A percentile compares a stretch with the other conserved stretches of the same genome.
Evolutionary conservation across 306 rosid species (phyloP).

Genomic region (Astragalus membranaceus): DNA sequence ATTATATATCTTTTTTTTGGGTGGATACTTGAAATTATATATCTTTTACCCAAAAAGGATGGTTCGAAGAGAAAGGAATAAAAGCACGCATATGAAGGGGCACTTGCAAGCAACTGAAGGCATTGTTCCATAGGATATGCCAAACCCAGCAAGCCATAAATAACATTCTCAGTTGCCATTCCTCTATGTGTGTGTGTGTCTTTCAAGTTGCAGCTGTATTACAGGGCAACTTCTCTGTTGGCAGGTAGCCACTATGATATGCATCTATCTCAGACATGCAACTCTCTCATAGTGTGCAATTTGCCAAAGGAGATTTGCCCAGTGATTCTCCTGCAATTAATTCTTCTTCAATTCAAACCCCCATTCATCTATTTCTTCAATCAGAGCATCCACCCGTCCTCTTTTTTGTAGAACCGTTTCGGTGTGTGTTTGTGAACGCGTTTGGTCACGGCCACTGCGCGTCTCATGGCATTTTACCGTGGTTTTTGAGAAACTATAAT

Average conservation of each 20-base stretch:
- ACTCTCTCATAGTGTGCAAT: slow-evolving; percentile 17
- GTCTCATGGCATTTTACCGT: too few relatives aligned
- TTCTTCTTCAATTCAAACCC: background rate
- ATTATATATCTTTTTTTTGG: background rate
- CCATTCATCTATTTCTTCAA: background rate
- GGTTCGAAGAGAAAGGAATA: slow-evolving; percentile 23
- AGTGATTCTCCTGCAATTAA: slow-evolving; percentile 40
- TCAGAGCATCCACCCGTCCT: background rate
- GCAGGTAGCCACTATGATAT: slow-evolving; percentile 39
- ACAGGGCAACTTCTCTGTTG: slow-evolving; percentile 60
- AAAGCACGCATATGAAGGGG: slow-evolving; percentile 21
- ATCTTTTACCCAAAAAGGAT: background rate
- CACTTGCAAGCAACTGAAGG: slow-evolving; percentile 9
- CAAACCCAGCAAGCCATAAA: slow-evolving; percentile 23
- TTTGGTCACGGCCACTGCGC: too few relatives aligned
- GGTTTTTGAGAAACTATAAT: too few relatives aligned
- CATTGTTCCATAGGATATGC: slow-evolving; percentile 54
- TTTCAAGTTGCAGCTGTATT: slow-evolving; percentile 36
- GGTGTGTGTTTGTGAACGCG: too few relatives aligned
- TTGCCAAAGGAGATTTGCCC: slow-evolving; percentile 87
- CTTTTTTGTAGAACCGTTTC: too few relatives aligned
- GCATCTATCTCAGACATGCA: background rate
- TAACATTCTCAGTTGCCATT: background rate
- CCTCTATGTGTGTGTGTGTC: slow-evolving; percentile 8
- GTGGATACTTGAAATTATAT: background rate